These are phyloP conservation scores for Fonsecaea nubica DNA, from an alignment of 2,329 filamentous ascomycete species.

Conservation along the genomic window DNA sequence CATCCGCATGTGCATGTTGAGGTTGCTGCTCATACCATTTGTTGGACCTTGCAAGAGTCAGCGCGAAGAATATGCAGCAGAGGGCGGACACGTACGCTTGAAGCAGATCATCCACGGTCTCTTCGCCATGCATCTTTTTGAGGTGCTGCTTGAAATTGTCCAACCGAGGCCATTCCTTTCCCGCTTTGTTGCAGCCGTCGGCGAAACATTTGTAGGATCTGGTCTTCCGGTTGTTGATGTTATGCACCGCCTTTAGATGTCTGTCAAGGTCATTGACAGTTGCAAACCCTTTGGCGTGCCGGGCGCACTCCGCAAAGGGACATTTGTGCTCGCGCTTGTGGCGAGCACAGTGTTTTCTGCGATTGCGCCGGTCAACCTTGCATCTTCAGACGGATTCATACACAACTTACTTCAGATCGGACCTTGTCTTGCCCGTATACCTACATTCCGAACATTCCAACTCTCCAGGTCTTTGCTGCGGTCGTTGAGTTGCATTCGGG, in stretches of 20 bases:
- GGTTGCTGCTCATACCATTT: constrained; percentile 46
- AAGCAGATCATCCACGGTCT: constrained; percentile 55
- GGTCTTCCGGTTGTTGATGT: constrained; percentile 48
- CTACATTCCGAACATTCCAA: constrained; percentile 27
- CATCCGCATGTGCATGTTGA: constrained; percentile 9
- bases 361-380: constrained; percentile 22
- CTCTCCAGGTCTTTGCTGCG: constrained; percentile 3
- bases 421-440: constrained; percentile 45
- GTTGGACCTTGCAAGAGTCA: constrained; percentile 42
- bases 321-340: constrained; percentile 74
- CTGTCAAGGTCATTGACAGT: constrained; percentile 82
- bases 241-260: constrained; percentile 76
- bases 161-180: constrained; percentile 77
- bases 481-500: neutral
- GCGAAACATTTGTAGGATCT: constrained; percentile 67
- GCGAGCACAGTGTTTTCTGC: constrained; percentile 75
- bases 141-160: constrained; percentile 90
- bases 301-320: constrained; percentile 61
- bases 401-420: constrained; percentile 49
- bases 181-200: constrained; percentile 62
- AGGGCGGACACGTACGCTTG: constrained; percentile 50
- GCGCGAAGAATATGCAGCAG: neutral
- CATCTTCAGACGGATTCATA: neutral
- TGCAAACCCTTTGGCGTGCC: constrained; percentile 70
- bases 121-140: constrained; percentile 66